These are phyloP conservation scores for Hibiscus tridactylites DNA, from an alignment of 345 rosid species.

Conservation along the genomic window DNA sequence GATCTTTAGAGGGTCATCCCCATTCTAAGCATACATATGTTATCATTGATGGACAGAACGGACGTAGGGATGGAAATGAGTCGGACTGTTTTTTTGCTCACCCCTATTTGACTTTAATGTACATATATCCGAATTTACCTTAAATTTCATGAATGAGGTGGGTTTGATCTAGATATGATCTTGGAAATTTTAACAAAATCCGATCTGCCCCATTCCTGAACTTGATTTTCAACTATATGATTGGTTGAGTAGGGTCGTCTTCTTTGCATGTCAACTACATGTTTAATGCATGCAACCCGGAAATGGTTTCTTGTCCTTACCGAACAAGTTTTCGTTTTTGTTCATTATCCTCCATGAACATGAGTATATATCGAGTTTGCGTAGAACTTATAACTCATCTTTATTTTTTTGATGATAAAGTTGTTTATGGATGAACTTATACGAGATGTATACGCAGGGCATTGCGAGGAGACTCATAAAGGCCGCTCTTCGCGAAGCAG, in stretches of 20 bases:
- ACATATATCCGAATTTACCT: no score
- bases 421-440: not conserved
- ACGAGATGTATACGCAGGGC: slow-evolving; percentile 35
- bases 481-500: slow-evolving; percentile 78
- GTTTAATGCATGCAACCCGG: not conserved
- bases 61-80: no score
- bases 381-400: not conserved
- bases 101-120: no score
- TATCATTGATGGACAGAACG: no score
- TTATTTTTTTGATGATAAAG: not conserved
- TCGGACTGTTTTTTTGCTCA: no score
- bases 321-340: not conserved
- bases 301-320: not conserved
- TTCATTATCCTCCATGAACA: not conserved
- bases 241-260: not conserved
- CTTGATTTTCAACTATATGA: not conserved
- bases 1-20: no score
- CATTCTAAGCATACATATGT: no score
- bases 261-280: not conserved
- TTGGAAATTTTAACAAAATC: not conserved
- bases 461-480: slow-evolving; percentile 68
- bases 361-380: not conserved
- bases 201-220: not conserved
- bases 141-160: not conserved
- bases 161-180: not conserved